Base-by-base conservation (phyloP, 2,329 filamentous ascomycete species). In the Cladophialophora chaetospira region DNA sequence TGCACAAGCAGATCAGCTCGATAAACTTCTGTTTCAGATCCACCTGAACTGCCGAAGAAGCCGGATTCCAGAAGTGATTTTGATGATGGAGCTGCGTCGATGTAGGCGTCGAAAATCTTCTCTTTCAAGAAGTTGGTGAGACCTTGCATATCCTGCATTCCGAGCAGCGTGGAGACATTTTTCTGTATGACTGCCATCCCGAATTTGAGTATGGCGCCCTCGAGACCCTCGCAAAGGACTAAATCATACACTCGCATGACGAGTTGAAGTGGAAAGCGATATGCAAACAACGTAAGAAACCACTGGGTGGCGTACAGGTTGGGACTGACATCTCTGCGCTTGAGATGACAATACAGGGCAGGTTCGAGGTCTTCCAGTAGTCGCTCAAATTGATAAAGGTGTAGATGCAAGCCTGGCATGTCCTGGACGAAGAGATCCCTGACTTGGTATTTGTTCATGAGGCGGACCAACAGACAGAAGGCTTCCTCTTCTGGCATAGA, bases 401-500 rank as follows among this genome's bases (percentile, higher is more conserved):
- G 89, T 71, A 93, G 87, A 72, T 99, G 95, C 11, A 99, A 80
- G 11, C 94, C 94, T 5, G 92, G 89, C 94, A 99, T 99, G 66
- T 97, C 94, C 63, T 93, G 87, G 49, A 95, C 85, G 69, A 97
- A 99, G 67, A 99, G 83, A 63, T 97, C 91, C 42, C 94, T 88
- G 28, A 99, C 79, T 57, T 91, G 86, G 72, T 97, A 99, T 64
- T 97, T 90, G 75, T 95, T 95, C 94, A 99, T 99, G 52, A 99
- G 75, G 63, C 91, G 87, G 15, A 97, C 91, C 23, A 99, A 83
- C 15, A 99, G 78, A 66, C 91, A 94, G 69, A 99, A 99, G 0
- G 94, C 93, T 74, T 99, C 94, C 69, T 96, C 91, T 74, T 97
- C 93, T 2, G 92, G 89, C 92, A 97, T 96, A 86, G 97, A 97